Evolutionary conservation across 2,329 filamentous ascomycete genomes (phyloP).

Genomic region (Elsinoe arachidis): DNA sequence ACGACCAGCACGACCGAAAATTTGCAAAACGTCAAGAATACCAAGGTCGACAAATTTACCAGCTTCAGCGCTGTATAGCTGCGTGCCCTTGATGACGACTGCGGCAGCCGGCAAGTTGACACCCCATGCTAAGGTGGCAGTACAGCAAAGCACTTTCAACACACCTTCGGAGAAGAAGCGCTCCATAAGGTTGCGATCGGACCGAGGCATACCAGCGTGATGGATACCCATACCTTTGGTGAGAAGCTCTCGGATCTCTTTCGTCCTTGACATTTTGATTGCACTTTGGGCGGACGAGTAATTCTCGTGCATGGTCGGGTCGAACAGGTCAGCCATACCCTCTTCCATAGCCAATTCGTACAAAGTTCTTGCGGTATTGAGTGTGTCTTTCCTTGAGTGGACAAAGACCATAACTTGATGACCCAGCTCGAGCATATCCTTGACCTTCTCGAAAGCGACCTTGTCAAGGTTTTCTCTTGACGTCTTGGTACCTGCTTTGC

Average conservation of each 20-base stretch:
- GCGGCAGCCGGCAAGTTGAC: slow-evolving; percentile 95
- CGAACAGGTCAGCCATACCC: slow-evolving; percentile 70
- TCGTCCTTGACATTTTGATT: slow-evolving; percentile 75
- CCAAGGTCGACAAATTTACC: slow-evolving; percentile 95
- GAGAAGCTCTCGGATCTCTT: slow-evolving; percentile 80
- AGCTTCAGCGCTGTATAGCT: slow-evolving; percentile 91
- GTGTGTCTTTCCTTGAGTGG: slow-evolving; percentile 89
- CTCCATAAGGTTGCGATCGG: slow-evolving; percentile 93
- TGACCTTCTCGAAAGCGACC: slow-evolving; percentile 87
- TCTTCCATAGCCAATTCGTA: slow-evolving; percentile 80
- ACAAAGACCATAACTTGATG: slow-evolving; percentile 99
- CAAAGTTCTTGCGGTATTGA: slow-evolving; percentile 76
- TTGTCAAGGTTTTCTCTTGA: slow-evolving; percentile 83
- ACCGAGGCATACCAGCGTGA: slow-evolving; percentile 91
- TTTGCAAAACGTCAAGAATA: slow-evolving; percentile 93
- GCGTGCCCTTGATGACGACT: slow-evolving; percentile 95
- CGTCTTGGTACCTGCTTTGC: slow-evolving; percentile 71
- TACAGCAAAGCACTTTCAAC: slow-evolving; percentile 97
- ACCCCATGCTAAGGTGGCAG: slow-evolving; percentile 95
- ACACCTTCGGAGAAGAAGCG: slow-evolving; percentile 82
- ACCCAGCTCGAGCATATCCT: slow-evolving; percentile 80
- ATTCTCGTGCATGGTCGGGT: slow-evolving; percentile 66
- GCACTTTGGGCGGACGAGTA: slow-evolving; percentile 75
- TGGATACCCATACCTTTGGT: slow-evolving; percentile 90
- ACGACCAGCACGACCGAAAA: slow-evolving; percentile 94